Evolutionary conservation across 805 yeast genomes (phyloP).

Genomic region (Yarrowia sp.): DNA sequence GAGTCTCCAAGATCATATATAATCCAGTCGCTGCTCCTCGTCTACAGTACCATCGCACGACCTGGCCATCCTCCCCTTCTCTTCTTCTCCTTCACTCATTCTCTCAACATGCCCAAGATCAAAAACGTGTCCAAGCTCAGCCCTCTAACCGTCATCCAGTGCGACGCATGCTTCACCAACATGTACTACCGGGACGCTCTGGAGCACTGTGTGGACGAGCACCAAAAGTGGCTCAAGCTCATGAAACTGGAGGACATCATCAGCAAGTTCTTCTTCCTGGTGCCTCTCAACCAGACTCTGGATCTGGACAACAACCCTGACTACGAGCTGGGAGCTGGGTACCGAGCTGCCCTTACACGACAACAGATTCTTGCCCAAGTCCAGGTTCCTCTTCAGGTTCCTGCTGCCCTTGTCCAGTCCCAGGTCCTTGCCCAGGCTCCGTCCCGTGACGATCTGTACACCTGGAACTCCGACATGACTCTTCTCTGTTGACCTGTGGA

Average conservation of each 20-base stretch:
- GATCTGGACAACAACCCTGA: slow-evolving; percentile 1
- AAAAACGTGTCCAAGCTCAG: slow-evolving; percentile 4
- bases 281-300: not conserved
- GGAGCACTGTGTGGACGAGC: slow-evolving; percentile 11
- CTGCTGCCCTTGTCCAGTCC: no score
- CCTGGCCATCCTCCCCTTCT: no score
- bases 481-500: not conserved
- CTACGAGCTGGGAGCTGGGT: slow-evolving; percentile 18
- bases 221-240: not conserved
- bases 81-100: not conserved
- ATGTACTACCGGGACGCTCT: slow-evolving; percentile 2
- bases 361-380: not conserved
- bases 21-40: not conserved
- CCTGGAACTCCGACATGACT: not conserved
- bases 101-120: slow-evolving; percentile 1
- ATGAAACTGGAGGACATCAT: not conserved
- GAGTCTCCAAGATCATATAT: not conserved
- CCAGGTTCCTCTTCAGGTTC: no score
- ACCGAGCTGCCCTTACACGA: not conserved
- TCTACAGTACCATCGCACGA: not conserved
- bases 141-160: not conserved
- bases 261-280: not conserved
- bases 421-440: no score
- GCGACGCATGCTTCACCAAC: not conserved
- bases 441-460: not conserved